Base-by-base conservation (phyloP, 805 yeast species). In the Candida ficus region DNA sequence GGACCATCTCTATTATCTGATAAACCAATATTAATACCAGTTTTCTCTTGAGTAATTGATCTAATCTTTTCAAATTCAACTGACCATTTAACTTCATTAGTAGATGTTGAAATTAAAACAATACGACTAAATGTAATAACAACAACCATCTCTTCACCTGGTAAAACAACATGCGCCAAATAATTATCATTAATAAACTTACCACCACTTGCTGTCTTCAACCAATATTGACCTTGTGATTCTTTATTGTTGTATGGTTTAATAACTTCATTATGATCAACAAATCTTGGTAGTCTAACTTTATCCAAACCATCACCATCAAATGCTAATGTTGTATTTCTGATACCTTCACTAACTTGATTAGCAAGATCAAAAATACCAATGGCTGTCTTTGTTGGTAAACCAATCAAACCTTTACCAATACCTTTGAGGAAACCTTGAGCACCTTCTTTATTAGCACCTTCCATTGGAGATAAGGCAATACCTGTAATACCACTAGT, bases 321-420 rank as follows among this genome's bases (percentile, higher is more conserved):
- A 57, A 88, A 83, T 1, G 85, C 91, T 0, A 96, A 86, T 0
- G 99, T 88, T 0, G 97, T 86, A 58, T 83, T 90, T 45, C 90
- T 73, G 36, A 95, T 89, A 21, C 98, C 98, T 58, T 90, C 97
- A 64, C 95, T 81, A 28, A 93, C 80, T 60, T 87, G 91, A 39
- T 85, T 83, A 1, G 98, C 96, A 47, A 95, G 69, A 58, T 93
- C 99, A 49, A 93, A 81, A 19, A 93, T 59, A 11, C 99, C 99
- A 50, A 91, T 89, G 0, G 96, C 96, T 0, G 98, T 87, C 66
- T 93, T 93, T 0, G 99, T 90, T 0, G 99, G 99, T 23, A 95
- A 64, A 0, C 99, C 99, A 42, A 93, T 77, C n/a, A 95, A 56
- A 11, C 99, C 99, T 54, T 82, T 85, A 4, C 99, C 99, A 4